Percentiles rank a stretch among this genome's conserved stretches.
phyloP scores from a whole-genome alignment of 169 alveolate genomes.

The Plasmodium malariae region DNA sequence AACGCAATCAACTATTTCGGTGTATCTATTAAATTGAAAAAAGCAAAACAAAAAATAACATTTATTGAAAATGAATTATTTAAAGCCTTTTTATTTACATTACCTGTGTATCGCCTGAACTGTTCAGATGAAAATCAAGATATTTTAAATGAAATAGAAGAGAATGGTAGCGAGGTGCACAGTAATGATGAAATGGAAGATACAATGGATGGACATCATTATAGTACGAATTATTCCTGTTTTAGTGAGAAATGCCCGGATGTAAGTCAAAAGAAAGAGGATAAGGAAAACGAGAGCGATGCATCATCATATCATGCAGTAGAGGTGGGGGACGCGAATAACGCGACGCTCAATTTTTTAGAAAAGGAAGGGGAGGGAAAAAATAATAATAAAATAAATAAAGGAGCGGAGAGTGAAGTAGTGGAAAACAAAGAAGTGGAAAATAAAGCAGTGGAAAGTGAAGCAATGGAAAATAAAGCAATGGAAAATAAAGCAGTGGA shows the following conservation, averaged over 20 bases:
- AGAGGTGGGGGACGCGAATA: background rate
- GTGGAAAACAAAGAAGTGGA: too few relatives aligned
- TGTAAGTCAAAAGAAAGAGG: background rate
- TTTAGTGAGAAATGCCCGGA: background rate
- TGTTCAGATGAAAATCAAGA: background rate
- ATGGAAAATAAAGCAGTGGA: too few relatives aligned
- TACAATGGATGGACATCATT: too few relatives aligned
- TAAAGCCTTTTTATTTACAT: conserved; percentile 48
- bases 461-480: too few relatives aligned
- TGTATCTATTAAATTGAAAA: conserved; percentile 42
- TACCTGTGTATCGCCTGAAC: conserved; percentile 50
- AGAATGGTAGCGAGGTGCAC: background rate
- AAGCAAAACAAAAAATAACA: conserved; percentile 35
- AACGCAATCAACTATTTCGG: conserved; percentile 60
- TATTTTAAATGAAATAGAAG: background rate
- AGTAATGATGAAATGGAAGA: too few relatives aligned
- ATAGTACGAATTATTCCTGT: too few relatives aligned
- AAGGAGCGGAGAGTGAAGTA: too few relatives aligned
- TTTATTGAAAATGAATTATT: conserved; percentile 62
- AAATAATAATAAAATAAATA: too few relatives aligned
- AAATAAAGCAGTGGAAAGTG: too few relatives aligned
- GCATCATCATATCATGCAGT: background rate
- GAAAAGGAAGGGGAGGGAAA: background rate
- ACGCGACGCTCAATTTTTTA: background rate
- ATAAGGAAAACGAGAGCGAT: background rate